Evolutionary conservation across 1,284 basidiomycete genomes (phyloP), one percentile per base, ranked within the genome.

Genomic region (Papiliotrema fonsecae): DNA sequence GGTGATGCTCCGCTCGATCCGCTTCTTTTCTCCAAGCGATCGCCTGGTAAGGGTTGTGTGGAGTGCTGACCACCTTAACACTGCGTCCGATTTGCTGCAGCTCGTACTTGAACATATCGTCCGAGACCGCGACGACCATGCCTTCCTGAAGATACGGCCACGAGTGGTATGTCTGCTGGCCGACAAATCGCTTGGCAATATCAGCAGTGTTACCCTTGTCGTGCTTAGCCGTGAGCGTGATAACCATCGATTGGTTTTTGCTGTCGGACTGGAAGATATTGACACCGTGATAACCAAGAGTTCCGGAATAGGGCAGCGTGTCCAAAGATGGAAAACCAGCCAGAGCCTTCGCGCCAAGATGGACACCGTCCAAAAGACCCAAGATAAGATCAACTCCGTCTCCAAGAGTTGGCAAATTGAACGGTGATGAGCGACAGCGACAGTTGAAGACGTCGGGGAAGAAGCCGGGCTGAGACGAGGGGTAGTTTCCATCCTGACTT

Each of bases 131-230:
- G 1, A 85, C 82, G 2, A 97, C 89, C 58, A 85, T 77, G 2
- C 88, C 94, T 72, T 99, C 96, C 60, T 87, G 85, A 41, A 98
- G 76, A 78, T 93, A 98, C 0, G 96, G 96, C 92, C 94, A 98
- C 28, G 84, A 83, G 52, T 87, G 78, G 70, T 87, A 97, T 0
- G 82, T 84, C 38, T 87, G 81, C 63, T 85, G 78, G 19, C 86
- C 88, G 43, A 94, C 76, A 77, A 90, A 79, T 60, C 80, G 78
- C 42, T 77, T 73, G 6, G 91, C 93, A 25, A 97, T 75, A 9
- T 87, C 84, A 62, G 86, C 82, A 10, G 81, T 75, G 68, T 84
- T 86, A 59, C 77, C 74, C 42, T 77, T 75, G 54, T 90, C 87
- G 67, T 84, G 80, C 1, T 81, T 79, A 63, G 89, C 89, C 46